Evolutionary conservation across 2,329 filamentous ascomycete genomes (phyloP), one percentile per base, ranked within the genome.

Genomic region (Davidsoniella neocaledoniae): DNA sequence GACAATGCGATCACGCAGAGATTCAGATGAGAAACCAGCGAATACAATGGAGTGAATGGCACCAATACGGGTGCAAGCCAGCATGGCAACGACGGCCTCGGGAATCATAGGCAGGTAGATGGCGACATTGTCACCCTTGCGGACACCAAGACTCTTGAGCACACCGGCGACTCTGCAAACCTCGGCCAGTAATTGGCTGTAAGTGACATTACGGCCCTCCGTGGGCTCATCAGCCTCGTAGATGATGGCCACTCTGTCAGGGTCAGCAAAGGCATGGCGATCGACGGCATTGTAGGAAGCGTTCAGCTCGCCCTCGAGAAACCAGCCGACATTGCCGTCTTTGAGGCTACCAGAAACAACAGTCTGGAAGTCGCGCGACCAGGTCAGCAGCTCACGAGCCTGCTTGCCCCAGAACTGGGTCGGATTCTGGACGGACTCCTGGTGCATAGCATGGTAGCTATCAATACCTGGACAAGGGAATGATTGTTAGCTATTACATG

Each of bases 91-190:
- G 52, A 98, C 60, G 5, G 91, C 91, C 67, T 98, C 90, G 50
- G 91, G 91, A 65, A 98, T 94, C 91, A 98, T 98, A 64, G 91
- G 91, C 56, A 98, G 70, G 71, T 98, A 98, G 57, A 98, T 84
- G 55, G 87, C 91, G 51, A 98, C 88, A 4, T 88, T 94, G 67
- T 98, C 91, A 50, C 91, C 91, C 73, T 95, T 96, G 71, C 83
- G 80, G 54, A 98, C 90, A 55, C 91, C 91, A 78, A 94, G 91
- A 69, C 90, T 77, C 73, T 88, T 94, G 58, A 98, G 75, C 21
- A 84, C 82, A 71, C 86, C 86, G 42, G 91, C 83, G 14, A 86
- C 79, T 65, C 78, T 83, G 60, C 83, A 95, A 47, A 98, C 90
- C 66, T 98, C 79, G 56, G 87, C 81, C 54, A 96, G 77, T 48